A percentile compares a stretch with the other conserved stretches of the same genome.
Conservation (phyloP, 1,139 yeast genomes). For the Tardiomyces depauwii region DNA sequence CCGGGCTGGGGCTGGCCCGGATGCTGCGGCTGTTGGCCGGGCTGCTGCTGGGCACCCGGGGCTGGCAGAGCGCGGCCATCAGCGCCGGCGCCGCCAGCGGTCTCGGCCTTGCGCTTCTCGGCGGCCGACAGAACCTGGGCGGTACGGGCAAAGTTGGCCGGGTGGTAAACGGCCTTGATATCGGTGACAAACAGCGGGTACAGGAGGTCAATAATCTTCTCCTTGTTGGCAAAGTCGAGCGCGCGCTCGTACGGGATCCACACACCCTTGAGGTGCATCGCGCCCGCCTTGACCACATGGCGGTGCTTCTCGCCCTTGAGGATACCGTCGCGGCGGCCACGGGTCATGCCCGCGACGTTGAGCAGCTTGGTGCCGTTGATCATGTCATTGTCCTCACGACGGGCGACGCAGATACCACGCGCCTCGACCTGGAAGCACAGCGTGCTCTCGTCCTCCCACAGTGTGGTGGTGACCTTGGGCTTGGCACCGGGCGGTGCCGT, state of each 20-base stretch:
- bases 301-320: slow-evolving; percentile 79
- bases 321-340: slow-evolving; percentile 94
- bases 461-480: slow-evolving; percentile 85
- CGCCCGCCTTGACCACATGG: slow-evolving; percentile 91
- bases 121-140: slow-evolving; percentile 26
- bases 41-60: not conserved
- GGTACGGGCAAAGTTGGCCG: slow-evolving; percentile 24
- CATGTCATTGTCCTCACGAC: slow-evolving; percentile 89
- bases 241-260: slow-evolving; percentile 98
- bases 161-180: slow-evolving; percentile 52
- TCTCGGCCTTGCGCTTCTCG: slow-evolving; percentile 10
- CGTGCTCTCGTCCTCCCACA: slow-evolving; percentile 97
- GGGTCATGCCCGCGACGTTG: slow-evolving; percentile 89
- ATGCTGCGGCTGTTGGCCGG: too few species aligned
- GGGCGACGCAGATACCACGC: slow-evolving; percentile 78
- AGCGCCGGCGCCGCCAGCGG: not conserved
- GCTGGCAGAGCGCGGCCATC: not conserved
- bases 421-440: slow-evolving; percentile 94
- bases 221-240: slow-evolving; percentile 79
- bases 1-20: not conserved
- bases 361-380: slow-evolving; percentile 88
- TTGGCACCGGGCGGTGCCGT: slow-evolving; percentile 50
- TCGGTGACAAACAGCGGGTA: slow-evolving; percentile 86
- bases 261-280: slow-evolving; percentile 95
- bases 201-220: slow-evolving; percentile 72